Evolutionary conservation across 768 basidiomycete species (phyloP).

Genomic region (Cystoderma amianthinum): DNA sequence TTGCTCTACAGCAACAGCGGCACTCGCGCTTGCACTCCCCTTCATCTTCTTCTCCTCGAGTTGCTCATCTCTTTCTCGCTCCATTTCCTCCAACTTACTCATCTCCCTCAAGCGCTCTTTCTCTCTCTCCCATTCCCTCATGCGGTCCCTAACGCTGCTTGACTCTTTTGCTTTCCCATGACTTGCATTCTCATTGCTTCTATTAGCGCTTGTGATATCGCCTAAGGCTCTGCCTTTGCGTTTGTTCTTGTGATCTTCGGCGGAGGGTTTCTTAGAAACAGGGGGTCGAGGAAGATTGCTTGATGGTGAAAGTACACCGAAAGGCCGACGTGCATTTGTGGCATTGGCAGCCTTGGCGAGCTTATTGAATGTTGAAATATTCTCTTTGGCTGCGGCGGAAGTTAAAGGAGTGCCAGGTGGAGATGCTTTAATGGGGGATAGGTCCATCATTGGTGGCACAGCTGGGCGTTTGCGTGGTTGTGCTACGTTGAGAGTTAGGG

Average conservation of each 20-base stretch:
- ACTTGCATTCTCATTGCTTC: conserved; percentile 13
- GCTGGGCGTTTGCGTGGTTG: conserved; percentile 31
- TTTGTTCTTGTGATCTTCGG: conserved; percentile 11
- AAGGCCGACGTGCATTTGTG: conserved; percentile 1
- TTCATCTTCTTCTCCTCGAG: not conserved
- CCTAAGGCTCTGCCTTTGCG: conserved; percentile 24
- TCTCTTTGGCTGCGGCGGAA: conserved; percentile 30
- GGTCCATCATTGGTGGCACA: conserved; percentile 24
- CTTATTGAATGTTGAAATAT: conserved; percentile 23
- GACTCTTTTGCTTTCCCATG: conserved; percentile 31
- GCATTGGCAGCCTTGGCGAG: conserved; percentile 7
- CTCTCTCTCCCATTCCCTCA: conserved; percentile 74
- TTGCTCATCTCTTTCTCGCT: conserved; percentile 28
- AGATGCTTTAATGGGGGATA: conserved; percentile 50
- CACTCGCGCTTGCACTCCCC: too few relatives aligned
- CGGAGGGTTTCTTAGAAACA: conserved; percentile 6
- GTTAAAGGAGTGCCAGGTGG: conserved; percentile 33
- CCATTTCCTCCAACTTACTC: conserved; percentile 50
- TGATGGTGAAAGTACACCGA: conserved; percentile 3
- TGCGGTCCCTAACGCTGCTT: conserved; percentile 50
- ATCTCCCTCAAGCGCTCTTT: conserved; percentile 65
- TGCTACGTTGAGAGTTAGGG: conserved; percentile 10
- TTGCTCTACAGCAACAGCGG: too few relatives aligned
- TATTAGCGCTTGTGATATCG: conserved; percentile 30
- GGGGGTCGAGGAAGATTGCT: conserved; percentile 5